A percentile compares a stretch with the other conserved stretches of the same genome.
Conservation (phyloP, 495 filamentous ascomycete species). For the Astrothelium macrocarpum region DNA sequence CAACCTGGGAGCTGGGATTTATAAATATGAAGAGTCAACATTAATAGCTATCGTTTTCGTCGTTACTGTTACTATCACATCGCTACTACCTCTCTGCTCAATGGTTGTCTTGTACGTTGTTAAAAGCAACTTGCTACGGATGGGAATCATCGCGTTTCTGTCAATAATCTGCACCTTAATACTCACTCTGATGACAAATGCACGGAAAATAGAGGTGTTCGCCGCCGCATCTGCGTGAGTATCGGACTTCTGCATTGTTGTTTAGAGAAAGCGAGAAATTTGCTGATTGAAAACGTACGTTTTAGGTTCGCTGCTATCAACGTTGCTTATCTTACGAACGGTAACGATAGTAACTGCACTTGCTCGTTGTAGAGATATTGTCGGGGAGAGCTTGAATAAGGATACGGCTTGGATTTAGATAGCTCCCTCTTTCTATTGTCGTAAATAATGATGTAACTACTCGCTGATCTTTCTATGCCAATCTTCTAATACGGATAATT, state of each 20-base stretch:
- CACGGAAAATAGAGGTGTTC: constrained; percentile 9
- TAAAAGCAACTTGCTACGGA: constrained; percentile 6
- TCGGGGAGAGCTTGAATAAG: no score
- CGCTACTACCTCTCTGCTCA: constrained; percentile 15
- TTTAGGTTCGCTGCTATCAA: not conserved
- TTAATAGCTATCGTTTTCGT: constrained; percentile 10
- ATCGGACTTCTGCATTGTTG: not conserved
- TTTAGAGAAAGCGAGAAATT: not conserved
- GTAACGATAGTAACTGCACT: not conserved
- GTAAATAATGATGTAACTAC: no score
- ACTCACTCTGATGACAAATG: constrained; percentile 24
- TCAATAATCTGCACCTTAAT: constrained; percentile 22
- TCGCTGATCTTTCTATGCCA: no score
- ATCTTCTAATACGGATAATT: no score
- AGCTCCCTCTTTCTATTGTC: no score
- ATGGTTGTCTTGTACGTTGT: constrained; percentile 20
- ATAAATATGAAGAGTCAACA: constrained; percentile 14
- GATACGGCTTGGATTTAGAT: no score
- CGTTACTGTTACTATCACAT: not conserved
- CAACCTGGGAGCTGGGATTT: not conserved
- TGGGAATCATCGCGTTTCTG: constrained; percentile 21
- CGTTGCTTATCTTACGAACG: not conserved
- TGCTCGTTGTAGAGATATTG: no score
- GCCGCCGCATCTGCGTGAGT: not conserved
- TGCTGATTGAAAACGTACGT: not conserved